phyloP scores from a whole-genome alignment of 495 filamentous ascomycete species.

The Glonium stellatum region DNA sequence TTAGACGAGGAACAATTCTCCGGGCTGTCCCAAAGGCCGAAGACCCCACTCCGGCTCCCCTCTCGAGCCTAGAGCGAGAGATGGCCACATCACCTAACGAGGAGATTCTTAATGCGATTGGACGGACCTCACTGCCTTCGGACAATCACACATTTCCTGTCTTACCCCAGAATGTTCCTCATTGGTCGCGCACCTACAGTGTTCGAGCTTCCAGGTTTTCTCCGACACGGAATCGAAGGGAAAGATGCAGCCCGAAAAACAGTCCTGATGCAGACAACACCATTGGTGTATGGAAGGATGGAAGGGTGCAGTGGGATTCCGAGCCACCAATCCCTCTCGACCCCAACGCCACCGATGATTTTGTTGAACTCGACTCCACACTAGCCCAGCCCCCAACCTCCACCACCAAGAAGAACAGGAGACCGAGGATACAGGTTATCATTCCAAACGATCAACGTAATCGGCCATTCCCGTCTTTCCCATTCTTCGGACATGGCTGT shows the following conservation, averaged over 20 bases:
- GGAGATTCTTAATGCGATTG: slow-evolving; percentile 29
- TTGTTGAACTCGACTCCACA: slow-evolving; percentile 8
- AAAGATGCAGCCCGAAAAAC: slow-evolving; percentile 11
- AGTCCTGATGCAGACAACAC: slow-evolving; percentile 7
- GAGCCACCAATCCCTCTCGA: slow-evolving; percentile 3
- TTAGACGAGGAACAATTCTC: slow-evolving; percentile 26
- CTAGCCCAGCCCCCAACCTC: not conserved
- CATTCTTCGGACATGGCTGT: slow-evolving; percentile 14
- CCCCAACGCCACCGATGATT: not conserved
- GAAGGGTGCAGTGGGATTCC: slow-evolving; percentile 31
- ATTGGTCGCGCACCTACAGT: slow-evolving; percentile 7
- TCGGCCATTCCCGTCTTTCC: slow-evolving; percentile 19
- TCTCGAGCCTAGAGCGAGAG: slow-evolving; percentile 30
- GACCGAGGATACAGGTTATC: slow-evolving; percentile 30
- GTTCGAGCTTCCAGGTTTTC: slow-evolving; percentile 15
- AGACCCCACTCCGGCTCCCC: slow-evolving; percentile 8
- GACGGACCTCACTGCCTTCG: not conserved
- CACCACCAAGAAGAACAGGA: slow-evolving; percentile 14
- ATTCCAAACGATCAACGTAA: slow-evolving; percentile 24
- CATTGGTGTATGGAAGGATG: slow-evolving; percentile 35
- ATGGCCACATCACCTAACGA: slow-evolving; percentile 35
- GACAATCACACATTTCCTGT: slow-evolving; percentile 1
- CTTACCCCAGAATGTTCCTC: not conserved
- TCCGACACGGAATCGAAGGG: slow-evolving; percentile 9
- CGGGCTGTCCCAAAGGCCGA: slow-evolving; percentile 25